Percentiles rank a stretch among this genome's conserved stretches.
phyloP scores from a whole-genome alignment of 192 early-diverging fungal genomes.

The Gonapodya sp. region DNA sequence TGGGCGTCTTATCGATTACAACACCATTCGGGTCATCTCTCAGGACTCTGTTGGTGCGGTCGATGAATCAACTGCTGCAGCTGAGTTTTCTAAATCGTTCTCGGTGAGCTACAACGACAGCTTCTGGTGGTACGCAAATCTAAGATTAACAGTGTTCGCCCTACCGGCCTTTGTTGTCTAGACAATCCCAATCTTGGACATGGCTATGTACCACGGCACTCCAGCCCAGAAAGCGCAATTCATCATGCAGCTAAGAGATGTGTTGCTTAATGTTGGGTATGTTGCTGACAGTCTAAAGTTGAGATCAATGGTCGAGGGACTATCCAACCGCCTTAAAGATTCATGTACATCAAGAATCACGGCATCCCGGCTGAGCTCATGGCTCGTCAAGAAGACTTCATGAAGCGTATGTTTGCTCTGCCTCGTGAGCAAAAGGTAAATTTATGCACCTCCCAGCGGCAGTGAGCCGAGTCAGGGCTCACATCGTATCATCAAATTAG shows the following conservation, averaged over 20 bases:
- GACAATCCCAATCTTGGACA: neutral
- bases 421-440: slow-evolving; percentile 3
- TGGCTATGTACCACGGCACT: neutral
- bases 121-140: neutral
- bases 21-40: neutral
- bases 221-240: neutral
- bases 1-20: neutral
- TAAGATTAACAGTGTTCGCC: no score
- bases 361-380: neutral
- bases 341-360: slow-evolving; percentile 11
- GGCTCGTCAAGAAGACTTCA: neutral
- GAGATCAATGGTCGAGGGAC: slow-evolving; percentile 7
- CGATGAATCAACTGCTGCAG: neutral
- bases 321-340: no score
- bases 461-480: no score
- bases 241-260: neutral
- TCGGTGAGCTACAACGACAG: neutral
- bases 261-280: neutral
- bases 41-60: neutral
- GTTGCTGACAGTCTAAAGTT: neutral
- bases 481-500: neutral
- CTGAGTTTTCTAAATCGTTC: neutral
- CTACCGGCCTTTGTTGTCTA: no score
- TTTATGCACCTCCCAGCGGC: neutral
- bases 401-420: neutral